phyloP scores from a whole-genome alignment of 2,329 filamentous ascomycete genomes.

The Alternaria triticimaculans region DNA sequence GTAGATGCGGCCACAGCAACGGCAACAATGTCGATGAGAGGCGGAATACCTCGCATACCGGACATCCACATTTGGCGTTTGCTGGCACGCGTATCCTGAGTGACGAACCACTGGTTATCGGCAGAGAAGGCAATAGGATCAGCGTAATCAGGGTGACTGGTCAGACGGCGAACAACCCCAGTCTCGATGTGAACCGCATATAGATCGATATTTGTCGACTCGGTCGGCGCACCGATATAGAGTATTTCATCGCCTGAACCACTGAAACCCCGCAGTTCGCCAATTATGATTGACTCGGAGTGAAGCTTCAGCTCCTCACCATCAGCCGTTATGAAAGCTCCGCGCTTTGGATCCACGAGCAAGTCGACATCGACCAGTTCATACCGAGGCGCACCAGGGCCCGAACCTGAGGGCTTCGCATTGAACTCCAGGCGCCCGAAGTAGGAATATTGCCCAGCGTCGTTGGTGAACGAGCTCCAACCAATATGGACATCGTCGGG shows the following conservation, averaged over 20 bases:
- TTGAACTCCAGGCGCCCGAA: constrained; percentile 54
- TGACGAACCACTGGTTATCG: constrained; percentile 53
- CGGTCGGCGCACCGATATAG: constrained; percentile 51
- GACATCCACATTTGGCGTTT: constrained; percentile 53
- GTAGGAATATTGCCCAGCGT: constrained; percentile 39
- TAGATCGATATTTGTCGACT: constrained; percentile 56
- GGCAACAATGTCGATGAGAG: constrained; percentile 46
- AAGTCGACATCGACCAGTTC: constrained; percentile 45
- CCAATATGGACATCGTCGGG: constrained; percentile 55
- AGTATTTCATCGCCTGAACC: constrained; percentile 52
- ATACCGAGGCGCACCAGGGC: constrained; percentile 35
- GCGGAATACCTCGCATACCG: constrained; percentile 53
- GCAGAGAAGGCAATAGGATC: constrained; percentile 54
- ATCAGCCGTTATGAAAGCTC: neutral
- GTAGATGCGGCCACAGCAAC: constrained; percentile 43
- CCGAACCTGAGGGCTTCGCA: constrained; percentile 24
- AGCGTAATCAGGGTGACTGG: constrained; percentile 53
- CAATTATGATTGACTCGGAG: constrained; percentile 43
- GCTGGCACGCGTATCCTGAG: constrained; percentile 54
- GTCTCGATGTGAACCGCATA: constrained; percentile 52
- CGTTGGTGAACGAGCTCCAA: constrained; percentile 48
- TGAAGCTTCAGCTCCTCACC: constrained; percentile 43
- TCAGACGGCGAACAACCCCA: constrained; percentile 52
- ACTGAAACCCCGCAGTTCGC: constrained; percentile 56
- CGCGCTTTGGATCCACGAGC: neutral